phyloP scores from a whole-genome alignment of 345 rosid species.

The Schrenkiella parvula region DNA sequence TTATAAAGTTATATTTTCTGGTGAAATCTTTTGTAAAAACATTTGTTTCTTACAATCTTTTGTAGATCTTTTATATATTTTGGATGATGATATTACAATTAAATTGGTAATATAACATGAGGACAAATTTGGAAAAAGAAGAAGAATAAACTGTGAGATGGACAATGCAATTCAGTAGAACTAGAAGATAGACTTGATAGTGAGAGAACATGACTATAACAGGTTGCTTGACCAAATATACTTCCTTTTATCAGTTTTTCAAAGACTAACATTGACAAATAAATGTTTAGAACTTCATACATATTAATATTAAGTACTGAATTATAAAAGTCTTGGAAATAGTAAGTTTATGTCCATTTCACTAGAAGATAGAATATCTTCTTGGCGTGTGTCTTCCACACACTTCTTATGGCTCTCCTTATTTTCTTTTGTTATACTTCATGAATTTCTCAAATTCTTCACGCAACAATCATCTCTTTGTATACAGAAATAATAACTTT shows the following conservation, averaged over 20 bases:
- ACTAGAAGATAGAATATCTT: not conserved
- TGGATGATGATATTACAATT: not conserved
- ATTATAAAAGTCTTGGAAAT: not conserved
- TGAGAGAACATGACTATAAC: not conserved
- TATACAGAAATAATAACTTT: not conserved
- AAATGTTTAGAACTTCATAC: not conserved
- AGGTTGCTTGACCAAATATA: conserved; percentile 23
- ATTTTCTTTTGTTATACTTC: not conserved
- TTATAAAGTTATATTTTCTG: not conserved
- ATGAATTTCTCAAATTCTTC: not conserved
- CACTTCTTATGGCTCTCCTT: conserved; percentile 30
- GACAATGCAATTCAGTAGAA: not conserved
- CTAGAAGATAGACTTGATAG: conserved; percentile 9
- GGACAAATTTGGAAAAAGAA: not conserved
- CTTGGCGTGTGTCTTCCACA: conserved; percentile 33
- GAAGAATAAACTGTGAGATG: not conserved
- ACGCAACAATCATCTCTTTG: conserved; percentile 18
- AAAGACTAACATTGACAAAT: not conserved
- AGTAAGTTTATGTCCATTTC: conserved; percentile 14
- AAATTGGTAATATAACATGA: not conserved
- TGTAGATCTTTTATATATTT: not conserved
- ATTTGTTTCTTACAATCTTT: not conserved
- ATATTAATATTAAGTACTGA: not conserved
- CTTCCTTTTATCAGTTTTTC: not conserved
- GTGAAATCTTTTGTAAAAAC: not conserved